Conservation (phyloP, 169 alveolate genomes). For the Perkinsus marinus region DNA sequence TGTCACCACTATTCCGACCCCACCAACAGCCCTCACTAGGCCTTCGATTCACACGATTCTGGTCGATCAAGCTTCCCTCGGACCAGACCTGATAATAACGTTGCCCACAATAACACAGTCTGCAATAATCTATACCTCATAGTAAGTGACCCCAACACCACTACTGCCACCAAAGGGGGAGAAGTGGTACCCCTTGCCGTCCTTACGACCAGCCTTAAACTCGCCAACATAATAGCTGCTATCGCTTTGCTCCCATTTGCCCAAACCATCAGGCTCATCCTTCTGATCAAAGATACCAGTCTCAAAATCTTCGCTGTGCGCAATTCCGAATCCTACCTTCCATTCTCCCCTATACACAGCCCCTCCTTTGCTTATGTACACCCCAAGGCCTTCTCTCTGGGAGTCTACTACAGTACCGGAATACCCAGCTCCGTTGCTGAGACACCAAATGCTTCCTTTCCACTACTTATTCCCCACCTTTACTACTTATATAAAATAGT, state of each 20-base stretch:
- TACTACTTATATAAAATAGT: background rate
- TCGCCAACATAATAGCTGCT: background rate
- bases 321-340: background rate
- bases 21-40: background rate
- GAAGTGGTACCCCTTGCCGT: background rate
- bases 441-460: background rate
- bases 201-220: background rate
- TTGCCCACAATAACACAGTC: background rate
- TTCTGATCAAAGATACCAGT: background rate
- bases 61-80: background rate
- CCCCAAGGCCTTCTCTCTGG: background rate
- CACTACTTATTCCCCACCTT: background rate
- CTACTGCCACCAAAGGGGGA: background rate
- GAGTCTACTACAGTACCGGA: background rate
- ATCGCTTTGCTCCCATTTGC: background rate
- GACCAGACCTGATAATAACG: background rate
- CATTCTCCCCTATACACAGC: background rate
- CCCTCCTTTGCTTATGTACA: background rate
- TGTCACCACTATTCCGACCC: background rate
- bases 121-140: background rate
- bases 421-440: background rate
- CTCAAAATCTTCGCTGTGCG: background rate
- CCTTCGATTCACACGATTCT: background rate
- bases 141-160: background rate
- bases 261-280: background rate